Percentiles rank a stretch among this genome's conserved stretches.
Evolutionary conservation across 768 basidiomycete genomes (phyloP).

Genomic region (Tremella mesenterica): DNA sequence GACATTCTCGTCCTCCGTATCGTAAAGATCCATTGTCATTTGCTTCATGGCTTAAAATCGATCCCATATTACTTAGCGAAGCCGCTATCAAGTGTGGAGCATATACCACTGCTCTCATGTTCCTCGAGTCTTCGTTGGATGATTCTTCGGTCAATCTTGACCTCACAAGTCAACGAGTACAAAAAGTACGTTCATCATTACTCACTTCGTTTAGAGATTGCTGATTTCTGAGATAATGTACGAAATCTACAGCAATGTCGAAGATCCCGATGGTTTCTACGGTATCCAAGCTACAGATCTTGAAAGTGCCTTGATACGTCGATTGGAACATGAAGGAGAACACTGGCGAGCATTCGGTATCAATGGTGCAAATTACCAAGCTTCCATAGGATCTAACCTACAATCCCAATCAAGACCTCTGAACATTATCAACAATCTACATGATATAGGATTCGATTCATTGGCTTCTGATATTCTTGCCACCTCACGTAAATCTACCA

Average conservation of each 20-base stretch:
- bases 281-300: constrained; percentile 73
- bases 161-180: constrained; percentile 4
- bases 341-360: constrained; percentile 86
- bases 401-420: no score
- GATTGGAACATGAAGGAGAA: constrained; percentile 85
- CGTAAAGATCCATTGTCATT: constrained; percentile 37
- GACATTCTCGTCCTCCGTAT: constrained; percentile 52
- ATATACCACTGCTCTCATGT: constrained; percentile 81
- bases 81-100: constrained; percentile 70
- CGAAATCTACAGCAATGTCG: constrained; percentile 87
- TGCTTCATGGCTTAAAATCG: constrained; percentile 65
- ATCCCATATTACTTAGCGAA: constrained; percentile 61
- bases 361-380: constrained; percentile 74
- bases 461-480: constrained; percentile 51
- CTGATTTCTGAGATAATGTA: constrained; percentile 56
- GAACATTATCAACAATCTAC: no score
- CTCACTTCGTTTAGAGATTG: background rate
- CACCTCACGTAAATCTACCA: background rate
- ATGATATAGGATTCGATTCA: constrained; percentile 79
- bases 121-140: constrained; percentile 64
- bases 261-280: constrained; percentile 97
- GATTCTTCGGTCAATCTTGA: constrained; percentile 46
- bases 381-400: background rate
- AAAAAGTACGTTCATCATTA: constrained; percentile 17
- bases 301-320: constrained; percentile 67